Evolutionary conservation across 768 basidiomycete species (phyloP), one percentile per base, ranked within the genome.

Genomic region (Trametes sanguinea): DNA sequence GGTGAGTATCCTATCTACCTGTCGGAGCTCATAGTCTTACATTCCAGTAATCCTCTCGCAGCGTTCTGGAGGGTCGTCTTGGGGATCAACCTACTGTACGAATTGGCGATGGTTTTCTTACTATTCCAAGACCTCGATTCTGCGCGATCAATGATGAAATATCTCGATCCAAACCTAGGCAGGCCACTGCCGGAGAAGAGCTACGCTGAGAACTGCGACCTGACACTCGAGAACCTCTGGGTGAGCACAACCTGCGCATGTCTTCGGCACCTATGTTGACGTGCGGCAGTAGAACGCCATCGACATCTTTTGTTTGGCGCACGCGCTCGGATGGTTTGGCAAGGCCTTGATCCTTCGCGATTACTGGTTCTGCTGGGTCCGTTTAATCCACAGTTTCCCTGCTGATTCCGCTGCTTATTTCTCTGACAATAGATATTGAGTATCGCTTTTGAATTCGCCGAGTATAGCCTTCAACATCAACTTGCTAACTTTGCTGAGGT

Each of bases 321-420:
- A 95, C 72, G 77, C 91, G 42, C 72, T 94, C 51, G 92, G 92
- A 5, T 95, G 92, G 92, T 94, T 92, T 72, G 92, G 92, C 45
- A 95, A 95, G 74, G 92, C 93, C 3, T 83, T 94, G 81, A 88
- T 95, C 67, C 74, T 95, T 69, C 85, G 93, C 27, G 93, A 95
- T 69, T 94, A 95, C 69, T 94, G 92, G 92, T 94, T 94, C 70
- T 94, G 93, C 69, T 94, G 93, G 92, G 92, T 92, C 69, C 61
- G 78, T 74, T 22, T 22, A 22, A 22, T 44, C 10, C 39, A 11
- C 29, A 2, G 43, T 53, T 37, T 46, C 6, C 52, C 27, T 47
- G n/a, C 22, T n/a, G 5, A 11, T 29, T 27, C 9, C 37, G 40
- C 60, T 43, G 45, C 54, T 63, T 48, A 42, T 54, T 58, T 47